phyloP scores from a whole-genome alignment of 768 basidiomycete species.

The Botryobasidium botryosum region DNA sequence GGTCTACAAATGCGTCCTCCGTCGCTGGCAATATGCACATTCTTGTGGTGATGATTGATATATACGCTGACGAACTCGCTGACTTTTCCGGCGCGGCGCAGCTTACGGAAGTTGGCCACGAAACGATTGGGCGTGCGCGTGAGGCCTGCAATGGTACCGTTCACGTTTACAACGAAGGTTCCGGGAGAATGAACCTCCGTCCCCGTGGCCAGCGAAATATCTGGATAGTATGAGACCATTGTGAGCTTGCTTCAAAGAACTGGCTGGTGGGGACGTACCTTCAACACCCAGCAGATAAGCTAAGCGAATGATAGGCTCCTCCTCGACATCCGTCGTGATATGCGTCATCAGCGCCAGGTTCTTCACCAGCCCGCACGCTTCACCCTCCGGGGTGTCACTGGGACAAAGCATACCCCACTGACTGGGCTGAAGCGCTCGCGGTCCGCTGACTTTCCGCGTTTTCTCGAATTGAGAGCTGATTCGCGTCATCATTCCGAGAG shows the following conservation, averaged over 20 bases:
- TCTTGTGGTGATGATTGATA: slow-evolving; percentile 86
- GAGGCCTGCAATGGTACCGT: slow-evolving; percentile 88
- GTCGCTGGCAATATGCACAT: slow-evolving; percentile 92
- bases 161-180: slow-evolving; percentile 91
- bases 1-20: slow-evolving; percentile 97
- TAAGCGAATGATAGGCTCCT: slow-evolving; percentile 77
- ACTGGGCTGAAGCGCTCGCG: slow-evolving; percentile 88
- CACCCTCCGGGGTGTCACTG: slow-evolving; percentile 97
- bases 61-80: slow-evolving; percentile 96
- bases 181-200: slow-evolving; percentile 89
- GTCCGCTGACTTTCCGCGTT: slow-evolving; percentile 95
- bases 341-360: slow-evolving; percentile 99
- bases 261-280: slow-evolving; percentile 33
- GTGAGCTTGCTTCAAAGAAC: not conserved
- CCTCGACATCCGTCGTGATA: slow-evolving; percentile 97
- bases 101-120: slow-evolving; percentile 77
- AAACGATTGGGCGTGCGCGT: slow-evolving; percentile 75
- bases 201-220: slow-evolving; percentile 82
- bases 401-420: slow-evolving; percentile 99
- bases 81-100: slow-evolving; percentile 78
- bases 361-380: slow-evolving; percentile 96
- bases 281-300: slow-evolving; percentile 95
- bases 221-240: slow-evolving; percentile 24
- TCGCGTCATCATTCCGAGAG: slow-evolving; percentile 99
- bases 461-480: slow-evolving; percentile 99